phyloP scores from a whole-genome alignment of 495 filamentous ascomycete genomes.

The Penicillium atrosanguineum region DNA sequence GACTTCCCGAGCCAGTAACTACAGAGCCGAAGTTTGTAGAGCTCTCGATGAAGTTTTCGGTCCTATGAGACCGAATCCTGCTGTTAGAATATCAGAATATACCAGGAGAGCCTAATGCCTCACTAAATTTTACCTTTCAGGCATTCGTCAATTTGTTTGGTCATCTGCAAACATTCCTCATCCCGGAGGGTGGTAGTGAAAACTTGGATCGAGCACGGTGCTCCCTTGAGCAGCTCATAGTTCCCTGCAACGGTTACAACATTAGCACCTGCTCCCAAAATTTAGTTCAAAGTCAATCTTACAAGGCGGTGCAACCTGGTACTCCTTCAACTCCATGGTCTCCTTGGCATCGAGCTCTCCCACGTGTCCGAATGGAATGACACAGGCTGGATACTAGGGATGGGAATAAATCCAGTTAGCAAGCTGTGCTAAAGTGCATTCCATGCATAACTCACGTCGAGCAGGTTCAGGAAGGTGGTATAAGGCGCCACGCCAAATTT shows the following conservation, averaged over 20 bases:
- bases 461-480: constrained; percentile 39
- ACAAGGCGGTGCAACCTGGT: constrained; percentile 17
- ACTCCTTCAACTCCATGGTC: constrained; percentile 10
- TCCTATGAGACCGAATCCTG: neutral
- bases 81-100: neutral
- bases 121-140: constrained; percentile 5
- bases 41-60: neutral
- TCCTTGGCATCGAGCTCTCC: constrained; percentile 9
- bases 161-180: constrained; percentile 26
- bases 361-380: constrained; percentile 28
- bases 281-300: neutral
- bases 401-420: neutral
- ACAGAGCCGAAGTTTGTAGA: neutral
- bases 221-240: constrained; percentile 16
- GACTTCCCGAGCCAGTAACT: neutral
- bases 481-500: constrained; percentile 41
- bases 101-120: neutral
- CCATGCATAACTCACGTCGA: constrained; percentile 37
- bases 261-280: neutral
- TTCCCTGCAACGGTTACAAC: constrained; percentile 11
- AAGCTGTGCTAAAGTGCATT: neutral
- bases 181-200: constrained; percentile 27
- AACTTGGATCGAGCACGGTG: constrained; percentile 20
- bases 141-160: constrained; percentile 20
- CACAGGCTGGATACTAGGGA: constrained; percentile 32